Percentiles rank a stretch among this genome's conserved stretches.
Evolutionary conservation across 2,329 filamentous ascomycete genomes (phyloP).

Genomic region (Colletotrichum theobromicola): DNA sequence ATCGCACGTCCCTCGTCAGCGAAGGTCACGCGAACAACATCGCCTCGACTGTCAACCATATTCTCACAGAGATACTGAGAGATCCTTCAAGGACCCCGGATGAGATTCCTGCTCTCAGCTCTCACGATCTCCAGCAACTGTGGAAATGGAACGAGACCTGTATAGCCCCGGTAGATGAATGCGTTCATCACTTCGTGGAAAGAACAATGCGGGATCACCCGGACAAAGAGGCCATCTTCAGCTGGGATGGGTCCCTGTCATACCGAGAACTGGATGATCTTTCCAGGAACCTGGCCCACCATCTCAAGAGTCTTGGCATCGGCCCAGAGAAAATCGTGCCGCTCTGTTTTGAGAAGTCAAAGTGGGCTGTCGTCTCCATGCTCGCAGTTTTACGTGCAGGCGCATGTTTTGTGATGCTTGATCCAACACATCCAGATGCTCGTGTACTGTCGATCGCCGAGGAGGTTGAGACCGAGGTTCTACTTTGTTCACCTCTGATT

Average conservation of each 20-base stretch:
- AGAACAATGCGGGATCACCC: background rate
- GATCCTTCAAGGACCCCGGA: background rate
- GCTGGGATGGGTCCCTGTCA: constrained; percentile 34
- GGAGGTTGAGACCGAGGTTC: constrained; percentile 12
- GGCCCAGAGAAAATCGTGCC: background rate
- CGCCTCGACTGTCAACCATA: constrained; percentile 33
- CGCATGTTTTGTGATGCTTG: constrained; percentile 22
- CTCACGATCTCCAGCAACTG: constrained; percentile 22
- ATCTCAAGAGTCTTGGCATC: background rate
- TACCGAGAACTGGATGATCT: constrained; percentile 29
- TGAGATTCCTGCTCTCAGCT: constrained; percentile 13
- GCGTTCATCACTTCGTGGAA: constrained; percentile 20
- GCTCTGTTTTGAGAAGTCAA: constrained; percentile 14
- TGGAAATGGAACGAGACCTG: constrained; percentile 24
- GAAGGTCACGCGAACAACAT: constrained; percentile 33
- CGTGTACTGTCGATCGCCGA: background rate
- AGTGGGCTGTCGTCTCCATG: constrained; percentile 24
- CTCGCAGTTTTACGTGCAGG: constrained; percentile 26
- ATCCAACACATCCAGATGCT: background rate
- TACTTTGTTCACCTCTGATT: background rate
- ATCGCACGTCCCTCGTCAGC: constrained; percentile 12
- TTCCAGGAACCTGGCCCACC: constrained; percentile 4
- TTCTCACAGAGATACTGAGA: background rate
- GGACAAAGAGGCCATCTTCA: constrained; percentile 25
- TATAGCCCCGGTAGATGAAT: constrained; percentile 20